Conservation (phyloP, 2,329 filamentous ascomycete species). For the Clarireedia sp. region DNA sequence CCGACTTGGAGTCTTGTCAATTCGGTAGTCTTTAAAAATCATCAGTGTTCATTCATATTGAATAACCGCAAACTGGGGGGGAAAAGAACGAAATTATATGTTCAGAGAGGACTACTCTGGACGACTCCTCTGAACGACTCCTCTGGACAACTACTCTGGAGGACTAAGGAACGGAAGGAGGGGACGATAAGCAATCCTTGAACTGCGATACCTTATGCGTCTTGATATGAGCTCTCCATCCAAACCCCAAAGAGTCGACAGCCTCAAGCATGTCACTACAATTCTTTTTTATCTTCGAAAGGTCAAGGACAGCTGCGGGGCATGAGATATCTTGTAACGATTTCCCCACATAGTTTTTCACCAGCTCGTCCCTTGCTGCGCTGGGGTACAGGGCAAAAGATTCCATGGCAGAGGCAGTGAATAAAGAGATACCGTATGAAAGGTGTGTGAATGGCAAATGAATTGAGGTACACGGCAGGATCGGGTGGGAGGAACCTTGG, state of each 20-base stretch:
- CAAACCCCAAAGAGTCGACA: slow-evolving; percentile 48
- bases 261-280: slow-evolving; percentile 65
- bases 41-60: slow-evolving; percentile 14
- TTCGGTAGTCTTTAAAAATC: slow-evolving; percentile 49
- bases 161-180: not conserved
- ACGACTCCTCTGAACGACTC: no score
- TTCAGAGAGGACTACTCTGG: not conserved
- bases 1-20: slow-evolving; percentile 65
- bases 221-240: slow-evolving; percentile 73
- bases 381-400: slow-evolving; percentile 21
- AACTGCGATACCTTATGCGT: slow-evolving; percentile 60
- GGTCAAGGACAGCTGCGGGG: slow-evolving; percentile 61
- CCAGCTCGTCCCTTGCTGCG: slow-evolving; percentile 32
- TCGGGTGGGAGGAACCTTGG: no score
- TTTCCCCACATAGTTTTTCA: slow-evolving; percentile 47
- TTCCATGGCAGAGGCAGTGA: slow-evolving; percentile 16
- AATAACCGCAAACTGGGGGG: not conserved
- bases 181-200: not conserved
- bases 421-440: not conserved
- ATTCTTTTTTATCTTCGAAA: slow-evolving; percentile 57
- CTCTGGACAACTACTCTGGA: not conserved
- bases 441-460: not conserved
- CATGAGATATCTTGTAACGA: slow-evolving; percentile 52
- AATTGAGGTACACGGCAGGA: no score
- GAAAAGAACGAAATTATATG: not conserved